phyloP scores from a whole-genome alignment of 306 rosid species.

The Adenanthera pavonina region DNA sequence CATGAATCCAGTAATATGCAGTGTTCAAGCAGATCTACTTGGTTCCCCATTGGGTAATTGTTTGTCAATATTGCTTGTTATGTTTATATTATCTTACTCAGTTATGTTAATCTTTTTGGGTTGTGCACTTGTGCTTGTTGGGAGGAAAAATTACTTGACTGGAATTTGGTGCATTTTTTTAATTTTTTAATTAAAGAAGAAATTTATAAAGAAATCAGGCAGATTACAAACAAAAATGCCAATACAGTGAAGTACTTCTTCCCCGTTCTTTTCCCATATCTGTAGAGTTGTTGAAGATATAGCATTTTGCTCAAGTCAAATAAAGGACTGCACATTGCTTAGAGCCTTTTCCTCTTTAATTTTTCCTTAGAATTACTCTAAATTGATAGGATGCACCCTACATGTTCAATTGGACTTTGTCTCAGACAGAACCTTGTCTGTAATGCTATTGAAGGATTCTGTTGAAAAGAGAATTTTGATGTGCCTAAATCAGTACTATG shows the following conservation, averaged over 20 bases:
- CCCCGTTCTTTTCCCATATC: neutral
- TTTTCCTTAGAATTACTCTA: neutral
- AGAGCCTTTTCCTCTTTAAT: too few species aligned
- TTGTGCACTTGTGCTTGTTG: slow-evolving; percentile 16
- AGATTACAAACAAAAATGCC: neutral
- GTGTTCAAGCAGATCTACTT: slow-evolving; percentile 33
- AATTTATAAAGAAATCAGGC: neutral
- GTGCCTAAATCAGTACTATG: neutral
- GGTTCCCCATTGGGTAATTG: slow-evolving; percentile 55
- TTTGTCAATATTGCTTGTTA: slow-evolving; percentile 29
- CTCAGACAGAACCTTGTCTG: neutral
- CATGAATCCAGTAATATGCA: slow-evolving; percentile 41
- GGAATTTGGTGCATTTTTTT: neutral
- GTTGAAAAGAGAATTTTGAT: neutral
- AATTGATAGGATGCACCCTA: neutral
- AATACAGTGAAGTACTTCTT: too few species aligned
- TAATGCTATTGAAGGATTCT: neutral
- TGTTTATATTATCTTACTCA: slow-evolving; percentile 7
- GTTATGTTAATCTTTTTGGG: slow-evolving; percentile 24
- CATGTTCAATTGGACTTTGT: neutral
- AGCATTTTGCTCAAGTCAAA: neutral
- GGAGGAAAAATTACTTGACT: slow-evolving; percentile 3
- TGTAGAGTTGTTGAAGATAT: neutral
- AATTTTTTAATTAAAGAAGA: neutral
- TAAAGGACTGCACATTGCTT: neutral